Conservation (phyloP, 441 rosid species). For the Jatropha multifida region DNA sequence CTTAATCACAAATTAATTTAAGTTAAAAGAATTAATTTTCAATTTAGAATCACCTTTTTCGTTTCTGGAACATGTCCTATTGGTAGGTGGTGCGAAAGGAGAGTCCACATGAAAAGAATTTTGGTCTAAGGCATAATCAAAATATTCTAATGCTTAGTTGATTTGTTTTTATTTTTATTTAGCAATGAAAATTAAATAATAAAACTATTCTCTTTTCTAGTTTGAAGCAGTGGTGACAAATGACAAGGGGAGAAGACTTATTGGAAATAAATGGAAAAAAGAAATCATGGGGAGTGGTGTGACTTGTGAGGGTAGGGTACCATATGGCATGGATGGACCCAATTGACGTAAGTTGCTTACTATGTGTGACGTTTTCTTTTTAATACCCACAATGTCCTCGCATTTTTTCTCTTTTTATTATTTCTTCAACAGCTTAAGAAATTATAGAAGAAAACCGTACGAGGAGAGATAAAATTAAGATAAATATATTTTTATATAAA, state of each 20-base stretch:
- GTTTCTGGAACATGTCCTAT: neutral
- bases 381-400: neutral
- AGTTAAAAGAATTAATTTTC: too few species aligned
- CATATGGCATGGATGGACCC: neutral
- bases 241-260: neutral
- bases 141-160: neutral
- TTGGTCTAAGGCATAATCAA: neutral
- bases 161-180: too few species aligned
- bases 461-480: too few species aligned
- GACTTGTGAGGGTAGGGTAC: neutral
- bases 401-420: neutral
- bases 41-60: neutral
- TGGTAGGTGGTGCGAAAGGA: slow-evolving; percentile 5
- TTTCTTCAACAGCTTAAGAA: neutral
- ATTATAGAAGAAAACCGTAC: neutral
- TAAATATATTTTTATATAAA: too few species aligned
- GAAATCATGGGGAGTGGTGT: neutral
- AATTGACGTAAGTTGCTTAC: neutral
- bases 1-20: neutral
- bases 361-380: slow-evolving; percentile 11
- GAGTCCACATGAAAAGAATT: neutral
- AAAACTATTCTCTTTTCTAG: neutral
- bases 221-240: neutral
- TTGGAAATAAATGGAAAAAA: neutral
- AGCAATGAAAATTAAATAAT: too few species aligned